Percentiles rank a stretch among this genome's conserved stretches.
phyloP scores from a whole-genome alignment of 2,329 filamentous ascomycete species.

The Colletotrichum viniferum region DNA sequence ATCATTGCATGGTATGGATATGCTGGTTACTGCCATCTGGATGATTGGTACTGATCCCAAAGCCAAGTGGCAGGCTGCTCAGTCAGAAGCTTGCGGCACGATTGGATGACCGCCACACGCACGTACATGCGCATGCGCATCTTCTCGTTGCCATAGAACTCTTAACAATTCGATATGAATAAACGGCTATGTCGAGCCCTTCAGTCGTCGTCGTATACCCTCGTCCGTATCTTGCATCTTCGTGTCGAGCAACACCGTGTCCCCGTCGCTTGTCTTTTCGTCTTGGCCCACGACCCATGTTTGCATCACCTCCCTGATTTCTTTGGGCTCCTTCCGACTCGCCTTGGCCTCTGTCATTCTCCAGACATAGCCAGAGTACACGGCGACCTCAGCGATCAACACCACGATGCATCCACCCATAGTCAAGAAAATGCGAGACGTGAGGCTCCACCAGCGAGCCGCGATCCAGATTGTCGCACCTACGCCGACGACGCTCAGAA shows the following conservation, averaged over 20 bases:
- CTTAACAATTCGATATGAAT: not conserved
- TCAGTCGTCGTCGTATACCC: conserved; percentile 11
- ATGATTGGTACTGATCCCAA: not conserved
- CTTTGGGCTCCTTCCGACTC: conserved; percentile 62
- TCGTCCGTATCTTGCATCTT: conserved; percentile 3
- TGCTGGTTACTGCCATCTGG: not conserved
- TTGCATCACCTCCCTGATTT: conserved; percentile 71
- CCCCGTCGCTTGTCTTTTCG: conserved; percentile 23
- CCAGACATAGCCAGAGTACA: conserved; percentile 78
- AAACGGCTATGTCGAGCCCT: not conserved
- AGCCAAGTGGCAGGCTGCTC: not conserved
- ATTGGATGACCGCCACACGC: not conserved
- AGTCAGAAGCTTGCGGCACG: not conserved
- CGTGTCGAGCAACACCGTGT: not conserved
- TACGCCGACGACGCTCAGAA: conserved; percentile 83
- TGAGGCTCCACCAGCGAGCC: conserved; percentile 76
- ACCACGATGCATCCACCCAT: conserved; percentile 73
- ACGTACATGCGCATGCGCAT: not conserved
- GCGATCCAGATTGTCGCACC: conserved; percentile 80
- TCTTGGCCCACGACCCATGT: conserved; percentile 69
- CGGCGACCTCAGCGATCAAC: conserved; percentile 76
- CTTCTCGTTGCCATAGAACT: not conserved
- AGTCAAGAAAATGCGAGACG: conserved; percentile 71
- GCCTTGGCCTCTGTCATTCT: conserved; percentile 71
- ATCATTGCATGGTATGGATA: not conserved